These are phyloP conservation scores for Cryphonectria parasitica DNA, from an alignment of 2,329 filamentous ascomycete species.

Conservation along the genomic window DNA sequence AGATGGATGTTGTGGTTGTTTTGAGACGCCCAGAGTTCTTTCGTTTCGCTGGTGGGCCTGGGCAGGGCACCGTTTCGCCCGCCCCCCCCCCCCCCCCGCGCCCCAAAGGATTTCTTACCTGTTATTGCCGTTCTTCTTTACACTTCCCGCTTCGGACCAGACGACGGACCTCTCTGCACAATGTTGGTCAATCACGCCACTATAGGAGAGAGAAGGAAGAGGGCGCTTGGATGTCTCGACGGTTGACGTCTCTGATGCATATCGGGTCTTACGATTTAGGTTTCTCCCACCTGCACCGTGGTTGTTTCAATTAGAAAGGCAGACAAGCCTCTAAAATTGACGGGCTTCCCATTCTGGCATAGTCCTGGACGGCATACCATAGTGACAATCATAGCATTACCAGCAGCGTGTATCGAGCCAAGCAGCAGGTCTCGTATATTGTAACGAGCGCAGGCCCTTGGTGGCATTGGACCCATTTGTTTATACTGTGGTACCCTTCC, in stretches of 20 bases:
- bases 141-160: neutral
- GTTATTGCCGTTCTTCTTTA: neutral
- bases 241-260: neutral
- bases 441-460: neutral
- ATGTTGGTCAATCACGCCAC: neutral
- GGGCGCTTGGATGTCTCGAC: neutral
- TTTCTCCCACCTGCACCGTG: neutral
- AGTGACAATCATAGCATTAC: neutral
- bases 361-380: neutral
- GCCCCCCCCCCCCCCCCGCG: no score
- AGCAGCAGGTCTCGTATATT: neutral
- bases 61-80: neutral
- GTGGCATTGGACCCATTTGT: neutral
- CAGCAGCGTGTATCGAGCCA: neutral
- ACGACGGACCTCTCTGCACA: neutral
- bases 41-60: neutral
- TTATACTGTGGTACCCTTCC: constrained; percentile 20
- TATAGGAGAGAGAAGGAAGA: neutral
- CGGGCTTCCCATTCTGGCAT: neutral
- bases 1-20: neutral
- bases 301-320: constrained; percentile 4
- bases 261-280: neutral
- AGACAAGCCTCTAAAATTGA: neutral
- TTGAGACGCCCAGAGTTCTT: neutral
- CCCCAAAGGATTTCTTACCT: no score